A percentile compares a stretch with the other conserved stretches of the same genome.
phyloP scores from a whole-genome alignment of 2,329 filamentous ascomycete species.

The Verticillium klebahnii region DNA sequence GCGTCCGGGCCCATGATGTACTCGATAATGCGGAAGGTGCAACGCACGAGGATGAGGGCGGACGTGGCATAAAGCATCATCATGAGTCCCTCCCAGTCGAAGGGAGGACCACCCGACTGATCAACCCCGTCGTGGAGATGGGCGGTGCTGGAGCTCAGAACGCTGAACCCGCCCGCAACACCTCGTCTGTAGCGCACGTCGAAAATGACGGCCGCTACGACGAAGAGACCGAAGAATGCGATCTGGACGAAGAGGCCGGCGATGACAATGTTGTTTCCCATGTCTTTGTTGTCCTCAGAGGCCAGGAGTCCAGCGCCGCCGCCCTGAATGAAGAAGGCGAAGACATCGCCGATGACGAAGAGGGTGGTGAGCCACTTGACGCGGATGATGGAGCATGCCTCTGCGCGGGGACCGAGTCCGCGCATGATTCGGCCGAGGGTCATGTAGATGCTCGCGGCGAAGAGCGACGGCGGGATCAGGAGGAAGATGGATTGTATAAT shows the following conservation, averaged over 20 bases:
- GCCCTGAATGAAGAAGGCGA: constrained; percentile 32
- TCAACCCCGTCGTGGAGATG: constrained; percentile 12
- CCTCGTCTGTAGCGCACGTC: constrained; percentile 30
- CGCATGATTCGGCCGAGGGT: constrained; percentile 33
- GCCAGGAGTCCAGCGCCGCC: constrained; percentile 14
- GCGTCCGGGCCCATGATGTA: constrained; percentile 46
- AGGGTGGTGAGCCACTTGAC: constrained; percentile 40
- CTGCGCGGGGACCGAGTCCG: constrained; percentile 27
- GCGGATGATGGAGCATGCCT: constrained; percentile 32
- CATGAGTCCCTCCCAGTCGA: constrained; percentile 24
- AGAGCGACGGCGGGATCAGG: constrained; percentile 31
- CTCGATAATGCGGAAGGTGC: constrained; percentile 54
- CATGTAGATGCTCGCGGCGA: constrained; percentile 43
- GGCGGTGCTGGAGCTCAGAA: neutral
- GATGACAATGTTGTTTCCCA: constrained; percentile 43
- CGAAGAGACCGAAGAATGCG: constrained; percentile 50
- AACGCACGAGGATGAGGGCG: constrained; percentile 38
- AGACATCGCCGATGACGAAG: constrained; percentile 43
- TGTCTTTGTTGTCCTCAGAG: constrained; percentile 16
- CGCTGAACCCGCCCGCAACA: neutral
- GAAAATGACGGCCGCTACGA: constrained; percentile 40
- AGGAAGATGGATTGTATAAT: constrained; percentile 32
- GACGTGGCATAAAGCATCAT: constrained; percentile 18
- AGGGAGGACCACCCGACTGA: constrained; percentile 9
- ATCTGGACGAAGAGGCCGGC: constrained; percentile 51